Base-by-base conservation (phyloP, 2,329 filamentous ascomycete genomes). In the Pezicula neosporulosa region DNA sequence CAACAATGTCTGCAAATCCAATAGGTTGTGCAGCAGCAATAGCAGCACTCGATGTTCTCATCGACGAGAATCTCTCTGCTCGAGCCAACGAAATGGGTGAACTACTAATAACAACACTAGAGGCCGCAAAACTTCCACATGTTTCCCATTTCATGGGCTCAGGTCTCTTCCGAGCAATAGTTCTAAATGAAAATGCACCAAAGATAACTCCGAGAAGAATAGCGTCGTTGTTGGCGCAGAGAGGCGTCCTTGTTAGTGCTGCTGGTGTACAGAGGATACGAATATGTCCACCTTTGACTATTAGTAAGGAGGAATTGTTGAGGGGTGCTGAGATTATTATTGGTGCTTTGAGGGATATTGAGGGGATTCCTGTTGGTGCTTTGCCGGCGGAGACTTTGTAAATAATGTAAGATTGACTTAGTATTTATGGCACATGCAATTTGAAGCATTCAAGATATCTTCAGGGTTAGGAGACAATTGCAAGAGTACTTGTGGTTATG, bases 1-100 rank as follows among this genome's bases (percentile, higher is more conserved):
- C 46, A 24, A 57, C 55, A 37, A 55, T 53, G 39, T 53, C 50
- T 21, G 44, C 28, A 13, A 47, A 48, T 30, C 53, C 55, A 15
- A 42, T 53, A 8, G 47, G 47, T 10, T 47, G 37, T 15, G 47
- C 47, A 18, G 51, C 51, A 13, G 44, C 47, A 1, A 50, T 43
- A 16, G 42, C 51, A 33, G 43, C 46, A 16, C 42, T 50, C 15
- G 47, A 53, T 16, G 36, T 53, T 19, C 37, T 53, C 15, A 39
- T 48, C 18, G 51, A 50, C 41, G 51, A 53, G 24, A 16, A 42
- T 9, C 43, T 50, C 21, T 49, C 42, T 3, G 13, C n/a, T 12
- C 28, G 51, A 28, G 33, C 28, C 16, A 48, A 38, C 18, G 45
- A 48, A 21, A 42, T 52, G 19, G 50, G 50, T 18, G 38, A 18